Base-by-base conservation (phyloP, 106 monocot species). In the Allium fistulosum region DNA sequence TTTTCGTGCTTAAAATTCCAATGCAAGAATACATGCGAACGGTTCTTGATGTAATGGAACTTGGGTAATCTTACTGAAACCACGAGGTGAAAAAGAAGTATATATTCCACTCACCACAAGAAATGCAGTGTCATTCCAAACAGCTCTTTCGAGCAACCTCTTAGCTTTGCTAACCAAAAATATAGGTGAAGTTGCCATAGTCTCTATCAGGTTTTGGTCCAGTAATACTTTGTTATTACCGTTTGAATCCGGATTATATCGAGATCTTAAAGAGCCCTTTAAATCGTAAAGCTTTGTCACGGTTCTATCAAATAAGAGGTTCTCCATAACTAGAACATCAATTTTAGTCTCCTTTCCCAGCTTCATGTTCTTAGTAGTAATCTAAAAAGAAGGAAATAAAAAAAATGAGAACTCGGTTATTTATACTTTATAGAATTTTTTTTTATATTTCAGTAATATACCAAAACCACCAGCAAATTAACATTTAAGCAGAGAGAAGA, bases 71-170 rank as follows among this genome's bases (percentile, higher is more conserved):
- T 28, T 28, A 28, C 3, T 28, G 28, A 3, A 28, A 28, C 3
- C 28, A 1, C 1, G 28, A 28, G 28, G 1, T 28, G 28, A 28
- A 28, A 3, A 28, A 28, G 28, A 2, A 28, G n/a, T n/a, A 28
- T 2, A 1, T 72, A 26, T 51, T 46, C 46, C 45, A 74, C 94
- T 77, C 56, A 90, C 90, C 2, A 82, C 87, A 22, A 94, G 80
- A 83, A 94, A 94, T 65, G 87, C 49, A 62, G 87, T 94, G 74
- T 94, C 94, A 75, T 94, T 94, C 94, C 94, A 94, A 68, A 94
- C 87, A 83, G 94, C 94, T 75, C 90, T 78, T 74, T 85, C 90
- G 17, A 94, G 65, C n/a, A 94, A 59, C 49, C 87, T 68, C 66
- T 94, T 94, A 17, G 90, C 81, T 67, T 88, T 85, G 77, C 87